Base-by-base conservation (phyloP, 306 rosid genomes). In the Fagus crenata region DNA sequence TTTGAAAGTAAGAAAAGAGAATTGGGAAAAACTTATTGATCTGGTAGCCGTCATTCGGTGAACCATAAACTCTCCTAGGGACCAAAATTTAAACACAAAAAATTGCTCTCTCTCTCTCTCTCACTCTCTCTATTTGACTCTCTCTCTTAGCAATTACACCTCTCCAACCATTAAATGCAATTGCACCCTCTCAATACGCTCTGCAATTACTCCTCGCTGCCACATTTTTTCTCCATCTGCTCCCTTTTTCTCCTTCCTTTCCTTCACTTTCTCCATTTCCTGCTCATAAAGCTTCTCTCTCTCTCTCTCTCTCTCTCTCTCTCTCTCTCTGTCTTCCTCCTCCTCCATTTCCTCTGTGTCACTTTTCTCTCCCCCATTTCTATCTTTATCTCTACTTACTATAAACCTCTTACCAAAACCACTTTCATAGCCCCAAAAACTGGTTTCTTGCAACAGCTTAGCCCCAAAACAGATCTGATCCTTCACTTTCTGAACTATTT, bases 101-200 rank as follows among this genome's bases (percentile, higher is more conserved):
- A 75, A 67, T 17, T 75, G 69, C 53, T 61, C 63, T 82, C 17
- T 55, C 65, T 78, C 84, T 75, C 75, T 59, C 78, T 53, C 13
- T 49, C 83, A 82, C 83, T 74, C 79, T 70, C 49, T 58, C 85
- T 78, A 81, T 71, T 71, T 31, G 55, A 78, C 79, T 75, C 81
- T 83, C 75, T 69, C 77, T 51, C 85, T 1, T 43, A 11, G 88
- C 93, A 90, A 88, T 90, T 87, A 92, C 90, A 89, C 91, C 95
- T 55, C 84, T 75, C 91, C 78, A 84, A 76, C 93, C 93, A 96
- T 92, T 96, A 65, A 95, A 91, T 96, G 98, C 99, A 86, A 75
- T 95, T 84, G 98, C 98, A 96, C 91, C 97, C 96, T 92, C 98
- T 89, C 97, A 87, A 89, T 83, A 82, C 95, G 88, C 93, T 90